Evolutionary conservation across 2,329 filamentous ascomycete species (phyloP).

Genomic region (Grosmannia serpens): DNA sequence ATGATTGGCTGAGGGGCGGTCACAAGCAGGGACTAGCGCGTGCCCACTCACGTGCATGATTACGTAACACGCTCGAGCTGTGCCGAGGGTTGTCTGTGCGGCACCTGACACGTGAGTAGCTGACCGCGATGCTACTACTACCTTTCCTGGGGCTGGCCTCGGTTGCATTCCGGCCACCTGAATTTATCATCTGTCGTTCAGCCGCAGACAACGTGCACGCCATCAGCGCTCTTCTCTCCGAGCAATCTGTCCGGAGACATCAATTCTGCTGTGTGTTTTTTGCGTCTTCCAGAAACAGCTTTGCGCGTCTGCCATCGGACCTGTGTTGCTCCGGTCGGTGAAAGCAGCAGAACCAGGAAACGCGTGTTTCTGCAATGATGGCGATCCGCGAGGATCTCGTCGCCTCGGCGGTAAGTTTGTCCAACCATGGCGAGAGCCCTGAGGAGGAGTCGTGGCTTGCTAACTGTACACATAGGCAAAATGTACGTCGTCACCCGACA

Average conservation of each 20-base stretch:
- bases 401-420: constrained; percentile 60
- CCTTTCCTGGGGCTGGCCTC: constrained; percentile 12
- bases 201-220: not conserved
- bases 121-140: not conserved
- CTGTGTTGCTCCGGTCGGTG: not conserved
- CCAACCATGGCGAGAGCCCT: not conserved
- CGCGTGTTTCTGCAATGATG: constrained; percentile 28
- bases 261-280: not conserved
- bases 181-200: constrained; percentile 3
- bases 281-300: not conserved
- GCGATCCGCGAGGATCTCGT: constrained; percentile 92
- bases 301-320: not conserved
- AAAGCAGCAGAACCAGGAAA: not conserved
- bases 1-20: constrained; percentile 10
- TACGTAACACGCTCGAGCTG: not conserved
- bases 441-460: not conserved
- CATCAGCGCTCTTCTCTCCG: not conserved
- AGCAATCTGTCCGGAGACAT: not conserved
- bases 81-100: not conserved
- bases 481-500: not conserved
- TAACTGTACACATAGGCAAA: not conserved
- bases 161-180: constrained; percentile 17
- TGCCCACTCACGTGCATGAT: not conserved
- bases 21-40: not conserved
- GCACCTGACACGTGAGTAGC: not conserved